phyloP scores from a whole-genome alignment of 352 stramenopile genomes.

The Pythium insidiosum region DNA sequence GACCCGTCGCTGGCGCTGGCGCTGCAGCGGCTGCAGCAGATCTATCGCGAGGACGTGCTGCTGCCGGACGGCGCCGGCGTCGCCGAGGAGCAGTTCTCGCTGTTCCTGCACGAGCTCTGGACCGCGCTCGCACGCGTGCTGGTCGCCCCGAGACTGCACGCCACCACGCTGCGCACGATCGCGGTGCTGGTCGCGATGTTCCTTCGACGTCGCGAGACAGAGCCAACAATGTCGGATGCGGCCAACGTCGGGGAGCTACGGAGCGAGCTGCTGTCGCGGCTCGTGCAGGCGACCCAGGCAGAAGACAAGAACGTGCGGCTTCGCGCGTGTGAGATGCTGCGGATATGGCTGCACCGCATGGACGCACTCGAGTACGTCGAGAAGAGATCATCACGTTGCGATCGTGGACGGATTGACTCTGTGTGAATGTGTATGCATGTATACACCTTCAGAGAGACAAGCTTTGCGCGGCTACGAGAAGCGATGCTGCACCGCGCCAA shows the following conservation, averaged over 20 bases:
- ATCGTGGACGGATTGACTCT: constrained; percentile 2
- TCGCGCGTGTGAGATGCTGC: constrained; percentile 52
- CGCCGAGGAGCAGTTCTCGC: constrained; percentile 39
- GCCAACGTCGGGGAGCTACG: constrained; percentile 27
- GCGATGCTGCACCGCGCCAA: constrained; percentile 40
- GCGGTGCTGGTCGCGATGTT: constrained; percentile 45
- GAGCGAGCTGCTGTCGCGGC: constrained; percentile 28
- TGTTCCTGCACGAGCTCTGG: constrained; percentile 65
- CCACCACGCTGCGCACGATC: constrained; percentile 38
- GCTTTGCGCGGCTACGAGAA: constrained; percentile 24
- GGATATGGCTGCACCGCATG: constrained; percentile 53
- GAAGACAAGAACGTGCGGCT: constrained; percentile 52
- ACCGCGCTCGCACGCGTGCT: constrained; percentile 40
- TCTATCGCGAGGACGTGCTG: constrained; percentile 48
- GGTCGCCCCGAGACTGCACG: constrained; percentile 28
- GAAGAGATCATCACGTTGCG: too few species aligned
- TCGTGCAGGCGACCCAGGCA: constrained; percentile 43
- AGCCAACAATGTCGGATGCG: constrained; percentile 10
- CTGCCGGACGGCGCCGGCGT: constrained; percentile 28
- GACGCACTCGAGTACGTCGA: constrained; percentile 42
- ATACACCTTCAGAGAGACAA: constrained; percentile 31
- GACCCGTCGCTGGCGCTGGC: constrained; percentile 38
- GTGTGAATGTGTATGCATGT: neutral
- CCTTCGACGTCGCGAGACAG: constrained; percentile 13
- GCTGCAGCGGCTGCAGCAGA: constrained; percentile 32